These are phyloP conservation scores for Magnolia changhungtana DNA, from an alignment of 164 flowering plant genomes.

Conservation along the genomic window DNA sequence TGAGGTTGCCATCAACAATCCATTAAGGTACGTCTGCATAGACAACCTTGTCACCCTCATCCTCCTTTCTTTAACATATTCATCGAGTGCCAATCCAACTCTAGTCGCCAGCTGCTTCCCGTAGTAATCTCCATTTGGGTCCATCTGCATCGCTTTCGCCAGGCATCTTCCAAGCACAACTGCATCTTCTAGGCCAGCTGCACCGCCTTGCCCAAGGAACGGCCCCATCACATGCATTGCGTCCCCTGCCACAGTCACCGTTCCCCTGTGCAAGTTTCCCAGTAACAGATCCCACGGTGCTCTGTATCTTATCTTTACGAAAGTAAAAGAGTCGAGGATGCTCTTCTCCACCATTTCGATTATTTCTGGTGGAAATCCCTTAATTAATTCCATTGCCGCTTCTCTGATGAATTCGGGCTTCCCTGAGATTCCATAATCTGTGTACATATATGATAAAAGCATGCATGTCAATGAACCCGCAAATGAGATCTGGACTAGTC, in stretches of 20 bases:
- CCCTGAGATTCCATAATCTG: constrained; percentile 24
- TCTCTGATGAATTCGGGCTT: constrained; percentile 21
- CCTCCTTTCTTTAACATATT: constrained; percentile 25
- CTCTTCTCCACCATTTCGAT: constrained; percentile 21
- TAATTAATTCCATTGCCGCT: constrained; percentile 8
- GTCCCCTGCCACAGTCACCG: constrained; percentile 36
- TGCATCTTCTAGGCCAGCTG: constrained; percentile 38
- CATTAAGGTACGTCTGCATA: constrained; percentile 20
- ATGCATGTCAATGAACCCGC: neutral
- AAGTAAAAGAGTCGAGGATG: constrained; percentile 17
- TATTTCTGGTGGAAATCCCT: constrained; percentile 26
- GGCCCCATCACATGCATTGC: constrained; percentile 48
- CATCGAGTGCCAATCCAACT: constrained; percentile 24
- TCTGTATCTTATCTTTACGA: constrained; percentile 20
- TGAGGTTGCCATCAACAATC: constrained; percentile 9
- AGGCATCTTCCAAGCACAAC: constrained; percentile 35
- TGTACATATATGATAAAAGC: neutral
- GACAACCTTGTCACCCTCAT: constrained; percentile 27
- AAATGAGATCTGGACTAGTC: no score
- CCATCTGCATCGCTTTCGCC: constrained; percentile 7
- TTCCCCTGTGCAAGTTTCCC: constrained; percentile 22
- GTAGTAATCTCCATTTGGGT: neutral
- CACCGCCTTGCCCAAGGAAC: constrained; percentile 38
- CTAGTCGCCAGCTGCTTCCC: neutral
- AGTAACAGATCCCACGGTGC: constrained; percentile 29